Evolutionary conservation across 2,329 filamentous ascomycete species (phyloP), one percentile per base, ranked within the genome.

Genomic region (Elsinoe arachidis): DNA sequence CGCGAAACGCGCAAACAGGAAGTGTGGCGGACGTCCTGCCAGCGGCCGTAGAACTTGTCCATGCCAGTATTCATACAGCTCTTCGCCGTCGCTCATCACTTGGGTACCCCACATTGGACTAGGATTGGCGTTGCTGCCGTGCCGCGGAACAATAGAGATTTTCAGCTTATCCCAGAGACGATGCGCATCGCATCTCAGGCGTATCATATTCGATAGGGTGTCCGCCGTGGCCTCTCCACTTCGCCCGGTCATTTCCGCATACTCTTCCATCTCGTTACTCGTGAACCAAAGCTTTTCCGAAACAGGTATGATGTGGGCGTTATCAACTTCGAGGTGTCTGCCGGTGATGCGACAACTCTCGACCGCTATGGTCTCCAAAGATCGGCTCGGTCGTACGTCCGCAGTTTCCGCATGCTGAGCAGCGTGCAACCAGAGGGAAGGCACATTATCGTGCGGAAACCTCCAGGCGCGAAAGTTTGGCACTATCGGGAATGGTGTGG

Each of bases 181-280:
- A 53, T 66, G 63, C 53, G 64, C 39, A 49, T 66, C 61, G 5
- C 58, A 60, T 23, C 62, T 61, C n/a, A 65, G 59, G 39, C 59
- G 57, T 17, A 65, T 59, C 49, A 56, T 57, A 47, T 65, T 64
- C 44, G 55, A 52, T 15, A 60, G 54, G 35, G 58, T 58, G 38
- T 65, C 60, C 37, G 61, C 61, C 7, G 54, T 56, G 7, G 35
- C 51, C 41, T 54, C 37, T 35, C 59, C 47, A 46, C 41, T 56
- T 30, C 59, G 58, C 15, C 49, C 55, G 9, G 52, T 38, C 12
- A 57, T 54, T 51, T 57, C 53, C 15, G 53, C 55, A 55, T 64
- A 65, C 30, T 55, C 33, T 15, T 57, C 61, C 63, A 65, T 64
- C 19, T 57, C 56, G 55, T 65, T 65, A 23, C 58, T 57, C 10